Evolutionary conservation across 2,329 filamentous ascomycete genomes (phyloP).

Genomic region (Neoarthrinium moseri): DNA sequence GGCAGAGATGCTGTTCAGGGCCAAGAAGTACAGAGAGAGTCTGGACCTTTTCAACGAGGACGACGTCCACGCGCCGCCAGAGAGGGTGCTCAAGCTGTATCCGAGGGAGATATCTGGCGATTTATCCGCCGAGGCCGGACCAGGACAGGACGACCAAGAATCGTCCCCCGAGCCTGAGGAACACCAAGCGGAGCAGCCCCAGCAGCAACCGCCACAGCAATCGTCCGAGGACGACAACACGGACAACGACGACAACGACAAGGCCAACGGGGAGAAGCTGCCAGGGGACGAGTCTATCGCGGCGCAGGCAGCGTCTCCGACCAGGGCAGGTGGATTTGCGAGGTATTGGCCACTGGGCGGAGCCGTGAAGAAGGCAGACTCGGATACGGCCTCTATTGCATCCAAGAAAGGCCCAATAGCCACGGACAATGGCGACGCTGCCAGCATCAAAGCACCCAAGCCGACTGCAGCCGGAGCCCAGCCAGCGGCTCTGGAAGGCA

Average conservation of each 20-base stretch:
- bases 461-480: slow-evolving; percentile 26
- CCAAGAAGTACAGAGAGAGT: slow-evolving; percentile 79
- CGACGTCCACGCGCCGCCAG: slow-evolving; percentile 84
- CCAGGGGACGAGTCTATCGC: slow-evolving; percentile 19
- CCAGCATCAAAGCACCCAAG: slow-evolving; percentile 42
- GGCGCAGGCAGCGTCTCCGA: slow-evolving; percentile 31
- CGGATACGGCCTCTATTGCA: slow-evolving; percentile 62
- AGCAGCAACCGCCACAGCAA: too few species aligned
- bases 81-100: slow-evolving; percentile 82
- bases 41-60: slow-evolving; percentile 85
- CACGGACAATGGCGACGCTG: slow-evolving; percentile 47
- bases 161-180: slow-evolving; percentile 40
- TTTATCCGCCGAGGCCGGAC: slow-evolving; percentile 56
- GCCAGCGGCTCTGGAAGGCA: slow-evolving; percentile 65
- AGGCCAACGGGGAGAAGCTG: slow-evolving; percentile 29
- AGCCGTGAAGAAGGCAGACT: slow-evolving; percentile 40
- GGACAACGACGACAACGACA: slow-evolving; percentile 28
- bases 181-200: slow-evolving; percentile 32
- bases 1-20: slow-evolving; percentile 78
- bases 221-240: too few species aligned
- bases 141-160: slow-evolving; percentile 42
- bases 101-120: slow-evolving; percentile 82
- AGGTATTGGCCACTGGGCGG: slow-evolving; percentile 49
- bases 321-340: slow-evolving; percentile 46
- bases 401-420: slow-evolving; percentile 51